Conservation (phyloP, 176 grass and related monocot genomes). For the Musa beccarii region DNA sequence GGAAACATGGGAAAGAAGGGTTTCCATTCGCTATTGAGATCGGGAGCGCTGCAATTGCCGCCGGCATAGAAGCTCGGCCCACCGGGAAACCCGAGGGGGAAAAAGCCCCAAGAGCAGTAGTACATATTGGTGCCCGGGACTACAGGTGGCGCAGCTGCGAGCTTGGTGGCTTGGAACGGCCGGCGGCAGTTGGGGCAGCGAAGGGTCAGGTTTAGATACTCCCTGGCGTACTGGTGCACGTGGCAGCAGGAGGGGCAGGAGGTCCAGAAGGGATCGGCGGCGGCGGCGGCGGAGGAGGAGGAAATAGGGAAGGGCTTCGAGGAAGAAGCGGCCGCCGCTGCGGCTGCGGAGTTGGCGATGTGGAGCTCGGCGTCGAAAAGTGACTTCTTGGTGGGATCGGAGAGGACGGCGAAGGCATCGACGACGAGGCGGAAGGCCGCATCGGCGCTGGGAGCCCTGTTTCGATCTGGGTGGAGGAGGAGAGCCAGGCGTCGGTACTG, state of each 20-base stretch:
- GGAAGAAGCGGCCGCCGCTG: not conserved
- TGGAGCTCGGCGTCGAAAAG: constrained; percentile 37
- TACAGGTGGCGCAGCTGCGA: constrained; percentile 55
- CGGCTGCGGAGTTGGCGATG: constrained; percentile 25
- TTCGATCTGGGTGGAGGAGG: constrained; percentile 47
- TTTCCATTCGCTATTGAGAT: constrained; percentile 66
- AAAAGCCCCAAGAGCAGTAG: constrained; percentile 85
- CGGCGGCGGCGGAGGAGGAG: not conserved
- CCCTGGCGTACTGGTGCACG: constrained; percentile 56
- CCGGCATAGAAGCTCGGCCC: not conserved
- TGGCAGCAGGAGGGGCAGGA: constrained; percentile 73
- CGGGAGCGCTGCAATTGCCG: constrained; percentile 22
- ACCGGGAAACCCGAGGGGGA: constrained; percentile 68
- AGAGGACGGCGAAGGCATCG: constrained; percentile 64
- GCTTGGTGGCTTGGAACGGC: constrained; percentile 53
- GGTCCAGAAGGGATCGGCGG: constrained; percentile 58
- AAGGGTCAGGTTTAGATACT: constrained; percentile 48
- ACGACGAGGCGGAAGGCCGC: constrained; percentile 47
- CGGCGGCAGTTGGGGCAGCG: constrained; percentile 71
- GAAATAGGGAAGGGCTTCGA: not conserved
- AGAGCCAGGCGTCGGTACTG: constrained; percentile 56
- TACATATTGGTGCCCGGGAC: constrained; percentile 84
- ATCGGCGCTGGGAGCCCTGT: constrained; percentile 43
- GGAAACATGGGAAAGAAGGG: constrained; percentile 62
- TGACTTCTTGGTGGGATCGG: constrained; percentile 36